A percentile compares a stretch with the other conserved stretches of the same genome.
Evolutionary conservation across 2,329 filamentous ascomycete species (phyloP).

Genomic region (Cladobotryum protrusum): DNA sequence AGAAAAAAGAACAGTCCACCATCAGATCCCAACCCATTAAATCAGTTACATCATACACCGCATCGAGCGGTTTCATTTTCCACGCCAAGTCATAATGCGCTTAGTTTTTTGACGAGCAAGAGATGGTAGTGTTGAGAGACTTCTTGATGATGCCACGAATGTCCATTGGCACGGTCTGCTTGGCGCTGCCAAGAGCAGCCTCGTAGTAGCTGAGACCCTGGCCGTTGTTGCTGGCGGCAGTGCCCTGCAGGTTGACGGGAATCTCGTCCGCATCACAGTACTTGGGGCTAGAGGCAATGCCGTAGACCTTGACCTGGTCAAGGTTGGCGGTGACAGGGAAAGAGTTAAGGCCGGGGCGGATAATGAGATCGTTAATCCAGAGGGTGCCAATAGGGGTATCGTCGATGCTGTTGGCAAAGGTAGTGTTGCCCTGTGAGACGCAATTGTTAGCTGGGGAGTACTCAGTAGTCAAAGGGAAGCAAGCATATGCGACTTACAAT

Average conservation of each 20-base stretch:
- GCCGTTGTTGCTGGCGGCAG: constrained; percentile 44
- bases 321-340: constrained; percentile 50
- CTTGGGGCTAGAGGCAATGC: constrained; percentile 25
- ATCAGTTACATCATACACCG: background rate
- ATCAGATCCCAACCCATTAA: background rate
- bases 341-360: constrained; percentile 53
- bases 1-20: background rate
- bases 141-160: constrained; percentile 38
- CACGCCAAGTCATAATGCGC: background rate
- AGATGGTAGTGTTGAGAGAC: constrained; percentile 15
- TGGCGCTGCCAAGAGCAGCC: constrained; percentile 45
- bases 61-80: background rate
- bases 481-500: constrained; percentile 42
- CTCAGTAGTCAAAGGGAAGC: background rate
- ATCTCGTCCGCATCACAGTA: constrained; percentile 51
- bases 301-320: constrained; percentile 43
- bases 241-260: constrained; percentile 49
- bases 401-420: constrained; percentile 53
- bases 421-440: constrained; percentile 50
- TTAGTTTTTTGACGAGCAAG: constrained; percentile 1
- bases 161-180: constrained; percentile 47
- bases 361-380: constrained; percentile 51
- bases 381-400: constrained; percentile 47
- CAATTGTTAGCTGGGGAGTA: constrained; percentile 1
- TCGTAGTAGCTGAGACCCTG: constrained; percentile 50